These are phyloP conservation scores for Fusarium metavorans DNA, from an alignment of 2,329 filamentous ascomycete genomes.

Conservation along the genomic window DNA sequence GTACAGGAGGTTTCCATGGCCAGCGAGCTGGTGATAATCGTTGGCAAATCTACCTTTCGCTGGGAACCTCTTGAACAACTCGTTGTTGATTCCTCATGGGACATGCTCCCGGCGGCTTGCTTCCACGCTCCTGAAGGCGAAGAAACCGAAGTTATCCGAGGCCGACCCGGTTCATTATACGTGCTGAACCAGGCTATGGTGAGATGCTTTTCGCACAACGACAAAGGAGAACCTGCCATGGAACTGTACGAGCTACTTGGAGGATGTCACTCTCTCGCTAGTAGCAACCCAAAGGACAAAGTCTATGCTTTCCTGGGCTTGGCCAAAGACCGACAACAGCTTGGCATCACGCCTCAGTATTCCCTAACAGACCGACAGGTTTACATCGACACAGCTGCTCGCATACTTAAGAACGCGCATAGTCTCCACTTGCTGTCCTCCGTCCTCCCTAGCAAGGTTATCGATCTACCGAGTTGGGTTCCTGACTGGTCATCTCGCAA, in stretches of 20 bases:
- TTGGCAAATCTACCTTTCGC: neutral
- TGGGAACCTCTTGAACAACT: neutral
- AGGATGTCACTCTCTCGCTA: neutral
- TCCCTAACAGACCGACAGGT: neutral
- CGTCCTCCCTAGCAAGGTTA: neutral
- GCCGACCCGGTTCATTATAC: neutral
- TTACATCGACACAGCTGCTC: neutral
- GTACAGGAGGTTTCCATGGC: neutral
- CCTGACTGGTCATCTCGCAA: neutral
- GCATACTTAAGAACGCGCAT: neutral
- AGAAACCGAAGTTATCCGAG: neutral
- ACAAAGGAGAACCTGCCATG: neutral
- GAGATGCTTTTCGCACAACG: neutral
- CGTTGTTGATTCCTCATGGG: neutral
- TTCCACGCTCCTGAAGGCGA: neutral
- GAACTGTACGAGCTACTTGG: neutral
- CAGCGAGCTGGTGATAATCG: neutral
- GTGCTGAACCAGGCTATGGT: neutral
- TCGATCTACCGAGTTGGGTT: neutral
- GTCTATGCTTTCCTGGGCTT: neutral
- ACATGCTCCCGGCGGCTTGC: fast-evolving
- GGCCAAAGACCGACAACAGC: neutral
- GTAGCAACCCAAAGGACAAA: neutral
- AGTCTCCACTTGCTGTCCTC: neutral
- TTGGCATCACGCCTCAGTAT: neutral